A percentile compares a stretch with the other conserved stretches of the same genome.
Conservation (phyloP, 108 stramenopile species). For the Heterococcus sp. region DNA sequence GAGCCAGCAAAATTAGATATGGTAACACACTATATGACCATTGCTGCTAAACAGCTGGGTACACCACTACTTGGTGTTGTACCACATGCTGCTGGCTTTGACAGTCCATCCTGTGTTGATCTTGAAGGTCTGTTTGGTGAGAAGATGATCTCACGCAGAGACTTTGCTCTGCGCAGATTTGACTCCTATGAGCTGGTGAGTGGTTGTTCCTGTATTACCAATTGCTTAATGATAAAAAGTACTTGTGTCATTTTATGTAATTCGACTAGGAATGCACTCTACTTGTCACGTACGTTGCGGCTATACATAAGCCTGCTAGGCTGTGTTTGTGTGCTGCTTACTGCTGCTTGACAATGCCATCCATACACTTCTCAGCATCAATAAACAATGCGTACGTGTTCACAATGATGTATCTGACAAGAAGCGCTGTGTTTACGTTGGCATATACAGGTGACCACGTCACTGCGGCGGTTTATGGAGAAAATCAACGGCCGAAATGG, state of each 20-base stretch:
- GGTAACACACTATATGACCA: background rate
- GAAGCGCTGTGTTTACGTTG: too few species aligned
- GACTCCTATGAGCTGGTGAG: background rate
- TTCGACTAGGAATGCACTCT: too few species aligned
- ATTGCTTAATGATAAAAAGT: too few species aligned
- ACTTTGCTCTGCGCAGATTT: background rate
- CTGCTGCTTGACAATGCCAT: too few species aligned
- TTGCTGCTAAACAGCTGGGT: background rate
- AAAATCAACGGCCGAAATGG: constrained; percentile 68
- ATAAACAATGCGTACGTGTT: background rate
- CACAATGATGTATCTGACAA: too few species aligned
- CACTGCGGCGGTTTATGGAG: constrained; percentile 75
- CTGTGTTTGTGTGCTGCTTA: too few species aligned
- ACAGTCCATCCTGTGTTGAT: background rate
- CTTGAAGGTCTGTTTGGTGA: background rate
- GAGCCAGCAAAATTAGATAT: background rate
- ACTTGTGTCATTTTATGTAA: too few species aligned
- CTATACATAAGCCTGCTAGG: too few species aligned
- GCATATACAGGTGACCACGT: constrained; percentile 80
- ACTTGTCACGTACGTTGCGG: too few species aligned
- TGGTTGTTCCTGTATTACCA: too few species aligned
- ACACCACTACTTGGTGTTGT: background rate
- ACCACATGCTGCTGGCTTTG: background rate
- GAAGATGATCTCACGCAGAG: background rate
- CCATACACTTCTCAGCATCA: too few species aligned